Percentiles rank a stretch among this genome's conserved stretches.
Conservation (phyloP, 2,329 filamentous ascomycete species). For the Cyanodermella asteris region DNA sequence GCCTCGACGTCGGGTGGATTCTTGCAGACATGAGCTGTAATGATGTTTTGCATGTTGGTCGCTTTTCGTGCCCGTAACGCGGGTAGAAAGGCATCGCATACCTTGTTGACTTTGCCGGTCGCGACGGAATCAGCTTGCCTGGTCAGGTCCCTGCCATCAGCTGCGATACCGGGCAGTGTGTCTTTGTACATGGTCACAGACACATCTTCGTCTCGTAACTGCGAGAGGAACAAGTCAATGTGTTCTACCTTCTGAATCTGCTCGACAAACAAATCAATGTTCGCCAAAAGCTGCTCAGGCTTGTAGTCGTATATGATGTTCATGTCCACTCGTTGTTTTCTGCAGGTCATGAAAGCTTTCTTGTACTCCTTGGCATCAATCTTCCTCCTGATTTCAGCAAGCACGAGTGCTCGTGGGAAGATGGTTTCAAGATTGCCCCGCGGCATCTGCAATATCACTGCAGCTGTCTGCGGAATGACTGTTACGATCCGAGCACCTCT, state of each 20-base stretch:
- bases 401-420: constrained; percentile 74
- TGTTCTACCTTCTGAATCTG: constrained; percentile 65
- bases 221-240: constrained; percentile 79
- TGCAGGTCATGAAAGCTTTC: constrained; percentile 66
- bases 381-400: constrained; percentile 66
- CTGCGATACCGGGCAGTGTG: constrained; percentile 26
- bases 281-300: constrained; percentile 64
- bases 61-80: constrained; percentile 39
- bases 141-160: too few species aligned
- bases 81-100: constrained; percentile 67
- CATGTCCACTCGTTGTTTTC: constrained; percentile 89
- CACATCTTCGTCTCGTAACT: constrained; percentile 75
- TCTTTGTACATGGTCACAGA: constrained; percentile 84
- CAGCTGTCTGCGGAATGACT: constrained; percentile 71
- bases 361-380: constrained; percentile 66
- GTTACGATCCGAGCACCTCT: constrained; percentile 71
- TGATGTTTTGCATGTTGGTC: constrained; percentile 65
- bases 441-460: constrained; percentile 80
- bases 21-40: constrained; percentile 91
- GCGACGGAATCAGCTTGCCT: constrained; percentile 3
- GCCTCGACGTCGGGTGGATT: constrained; percentile 72
- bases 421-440: constrained; percentile 90
- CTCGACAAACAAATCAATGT: constrained; percentile 54
- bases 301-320: constrained; percentile 90
- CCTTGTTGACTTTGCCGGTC: constrained; percentile 52